These are phyloP conservation scores for Noccaea bulbosa DNA, from an alignment of 345 rosid species.

Conservation along the genomic window DNA sequence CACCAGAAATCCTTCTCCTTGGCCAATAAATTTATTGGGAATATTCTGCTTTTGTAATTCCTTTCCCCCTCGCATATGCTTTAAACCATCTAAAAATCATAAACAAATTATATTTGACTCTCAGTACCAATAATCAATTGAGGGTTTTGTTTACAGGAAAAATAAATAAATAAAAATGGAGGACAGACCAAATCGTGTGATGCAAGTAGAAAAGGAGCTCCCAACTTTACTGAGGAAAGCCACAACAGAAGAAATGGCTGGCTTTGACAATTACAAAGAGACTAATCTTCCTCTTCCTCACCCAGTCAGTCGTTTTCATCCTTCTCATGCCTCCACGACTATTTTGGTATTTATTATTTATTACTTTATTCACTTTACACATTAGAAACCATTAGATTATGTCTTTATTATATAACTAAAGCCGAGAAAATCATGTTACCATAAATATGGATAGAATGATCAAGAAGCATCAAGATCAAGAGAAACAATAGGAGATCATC, in stretches of 20 bases:
- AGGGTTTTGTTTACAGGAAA: constrained; percentile 2
- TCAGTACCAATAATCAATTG: background rate
- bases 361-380: constrained; percentile 7
- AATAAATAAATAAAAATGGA: constrained; percentile 23
- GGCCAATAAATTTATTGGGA: constrained; percentile 9
- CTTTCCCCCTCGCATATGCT: constrained; percentile 9
- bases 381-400: constrained; percentile 10
- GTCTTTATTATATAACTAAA: constrained; percentile 1
- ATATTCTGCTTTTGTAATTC: background rate
- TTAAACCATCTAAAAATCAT: background rate
- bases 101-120: background rate
- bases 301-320: constrained; percentile 43
- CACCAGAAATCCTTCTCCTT: constrained; percentile 3
- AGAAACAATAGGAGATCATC: constrained; percentile 32
- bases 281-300: constrained; percentile 21
- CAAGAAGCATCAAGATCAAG: constrained; percentile 38
- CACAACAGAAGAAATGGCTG: constrained; percentile 54
- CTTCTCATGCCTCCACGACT: constrained; percentile 41
- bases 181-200: constrained; percentile 39
- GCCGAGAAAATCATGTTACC: background rate
- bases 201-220: constrained; percentile 40
- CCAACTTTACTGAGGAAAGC: constrained; percentile 55
- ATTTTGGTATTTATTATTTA: constrained; percentile 37
- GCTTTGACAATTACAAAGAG: constrained; percentile 51
- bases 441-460: constrained; percentile 17